A percentile compares a stretch with the other conserved stretches of the same genome.
phyloP scores from a whole-genome alignment of 306 rosid species.

The Dalbergia oliveri region DNA sequence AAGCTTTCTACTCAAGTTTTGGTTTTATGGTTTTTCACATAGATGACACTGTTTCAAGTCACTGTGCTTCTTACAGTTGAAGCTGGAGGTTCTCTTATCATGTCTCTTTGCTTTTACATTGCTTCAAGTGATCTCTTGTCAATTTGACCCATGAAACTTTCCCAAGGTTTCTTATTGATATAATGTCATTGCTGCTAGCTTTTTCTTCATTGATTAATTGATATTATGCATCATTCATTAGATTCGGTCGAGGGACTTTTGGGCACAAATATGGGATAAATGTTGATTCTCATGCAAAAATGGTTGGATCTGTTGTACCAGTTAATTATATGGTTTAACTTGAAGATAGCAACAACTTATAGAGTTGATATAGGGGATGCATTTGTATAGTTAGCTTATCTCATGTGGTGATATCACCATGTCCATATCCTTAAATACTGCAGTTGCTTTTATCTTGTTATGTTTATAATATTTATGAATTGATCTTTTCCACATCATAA shows the following conservation, averaged over 20 bases:
- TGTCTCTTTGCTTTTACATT: neutral
- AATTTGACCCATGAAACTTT: slow-evolving; percentile 12
- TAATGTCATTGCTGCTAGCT: neutral
- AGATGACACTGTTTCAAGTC: slow-evolving; percentile 7
- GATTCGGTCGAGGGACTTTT: neutral
- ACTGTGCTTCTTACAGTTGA: neutral
- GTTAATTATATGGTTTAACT: neutral
- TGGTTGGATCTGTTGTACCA: neutral
- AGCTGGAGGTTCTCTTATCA: slow-evolving; percentile 20
- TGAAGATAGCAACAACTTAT: no score
- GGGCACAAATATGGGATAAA: neutral
- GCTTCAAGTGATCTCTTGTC: neutral
- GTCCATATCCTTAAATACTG: neutral
- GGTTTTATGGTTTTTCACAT: slow-evolving; percentile 31
- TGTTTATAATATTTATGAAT: neutral
- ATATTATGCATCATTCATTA: neutral
- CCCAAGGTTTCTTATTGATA: neutral
- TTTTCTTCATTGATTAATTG: neutral
- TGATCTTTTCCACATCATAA: neutral
- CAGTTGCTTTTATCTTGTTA: no score
- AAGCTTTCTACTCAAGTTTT: slow-evolving; percentile 14
- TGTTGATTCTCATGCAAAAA: slow-evolving; percentile 2
- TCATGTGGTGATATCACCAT: neutral
- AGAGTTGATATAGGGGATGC: neutral
- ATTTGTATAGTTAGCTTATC: neutral